A percentile compares a stretch with the other conserved stretches of the same genome.
Conservation (phyloP, 805 yeast genomes). For the Candida xiaguanensis region DNA sequence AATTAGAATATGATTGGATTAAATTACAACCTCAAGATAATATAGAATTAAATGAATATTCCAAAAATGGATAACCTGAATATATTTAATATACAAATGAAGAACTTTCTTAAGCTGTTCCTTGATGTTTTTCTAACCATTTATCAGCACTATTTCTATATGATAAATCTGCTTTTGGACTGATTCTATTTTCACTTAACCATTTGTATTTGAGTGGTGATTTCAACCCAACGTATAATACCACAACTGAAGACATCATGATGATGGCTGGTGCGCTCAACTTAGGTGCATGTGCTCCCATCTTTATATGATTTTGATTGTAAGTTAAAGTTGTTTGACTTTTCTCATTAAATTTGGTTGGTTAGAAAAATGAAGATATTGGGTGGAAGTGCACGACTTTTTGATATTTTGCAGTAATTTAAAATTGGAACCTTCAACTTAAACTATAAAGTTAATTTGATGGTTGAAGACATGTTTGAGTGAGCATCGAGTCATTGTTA, state of each 20-base stretch:
- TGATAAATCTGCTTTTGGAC: conserved; percentile 46
- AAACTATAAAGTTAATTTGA: too few relatives aligned
- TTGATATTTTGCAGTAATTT: conserved; percentile 1
- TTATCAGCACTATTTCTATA: conserved; percentile 45
- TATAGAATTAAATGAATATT: background rate
- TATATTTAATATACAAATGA: conserved; percentile 2
- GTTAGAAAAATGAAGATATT: conserved; percentile 1
- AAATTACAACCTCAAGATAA: conserved; percentile 19
- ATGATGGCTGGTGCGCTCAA: conserved; percentile 38
- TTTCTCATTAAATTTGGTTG: conserved; percentile 9
- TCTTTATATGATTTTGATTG: background rate
- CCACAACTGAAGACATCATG: conserved; percentile 40
- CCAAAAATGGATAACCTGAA: background rate
- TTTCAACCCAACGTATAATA: conserved; percentile 34
- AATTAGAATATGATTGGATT: conserved; percentile 72
- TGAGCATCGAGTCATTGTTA: too few relatives aligned
- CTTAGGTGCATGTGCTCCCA: conserved; percentile 34
- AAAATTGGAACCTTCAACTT: too few relatives aligned
- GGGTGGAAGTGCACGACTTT: conserved; percentile 3
- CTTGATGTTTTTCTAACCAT: conserved; percentile 33
- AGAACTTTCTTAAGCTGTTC: conserved; percentile 1
- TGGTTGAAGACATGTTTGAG: too few relatives aligned
- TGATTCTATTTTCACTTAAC: conserved; percentile 39
- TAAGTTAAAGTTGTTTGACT: too few relatives aligned
- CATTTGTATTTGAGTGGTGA: conserved; percentile 42